These are phyloP conservation scores for Protea cynaroides DNA, from an alignment of 164 flowering plant genomes.

Conservation along the genomic window DNA sequence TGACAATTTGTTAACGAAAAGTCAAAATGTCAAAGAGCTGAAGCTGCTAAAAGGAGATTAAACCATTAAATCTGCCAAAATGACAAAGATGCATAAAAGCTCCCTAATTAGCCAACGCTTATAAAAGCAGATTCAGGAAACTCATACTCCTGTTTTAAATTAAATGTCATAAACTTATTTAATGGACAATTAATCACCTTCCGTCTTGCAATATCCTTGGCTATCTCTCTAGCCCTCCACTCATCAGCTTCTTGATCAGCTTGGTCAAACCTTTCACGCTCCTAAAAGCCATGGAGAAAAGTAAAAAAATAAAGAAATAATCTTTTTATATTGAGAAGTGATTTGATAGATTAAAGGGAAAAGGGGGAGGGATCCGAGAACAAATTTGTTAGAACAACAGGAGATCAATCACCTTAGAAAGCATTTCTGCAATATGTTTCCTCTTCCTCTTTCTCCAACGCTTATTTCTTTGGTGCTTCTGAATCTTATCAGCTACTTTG, in stretches of 20 bases:
- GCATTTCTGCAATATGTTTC: constrained; percentile 51
- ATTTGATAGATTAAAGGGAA: not conserved
- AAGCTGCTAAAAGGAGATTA: too few species aligned
- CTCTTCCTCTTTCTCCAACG: constrained; percentile 84
- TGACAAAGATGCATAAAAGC: too few species aligned
- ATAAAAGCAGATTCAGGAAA: too few species aligned
- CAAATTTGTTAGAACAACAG: not conserved
- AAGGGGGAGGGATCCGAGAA: not conserved
- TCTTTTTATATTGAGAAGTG: not conserved
- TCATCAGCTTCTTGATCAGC: constrained; percentile 88
- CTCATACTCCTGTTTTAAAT: too few species aligned
- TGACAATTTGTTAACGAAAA: too few species aligned
- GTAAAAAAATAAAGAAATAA: constrained; percentile 1
- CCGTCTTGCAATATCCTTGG: constrained; percentile 79
- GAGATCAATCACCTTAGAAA: constrained; percentile 42
- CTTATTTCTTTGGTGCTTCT: constrained; percentile 67
- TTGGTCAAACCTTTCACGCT: constrained; percentile 59
- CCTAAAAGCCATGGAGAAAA: constrained; percentile 34
- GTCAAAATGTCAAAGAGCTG: too few species aligned
- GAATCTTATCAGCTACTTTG: constrained; percentile 46
- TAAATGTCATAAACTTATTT: not conserved
- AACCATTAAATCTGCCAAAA: too few species aligned
- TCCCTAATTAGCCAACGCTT: too few species aligned
- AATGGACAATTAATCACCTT: constrained; percentile 41
- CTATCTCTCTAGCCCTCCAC: constrained; percentile 94